Percentiles rank a stretch among this genome's conserved stretches.
Conservation (phyloP, 164 flowering plant genomes). For the Stephania cephalantha region DNA sequence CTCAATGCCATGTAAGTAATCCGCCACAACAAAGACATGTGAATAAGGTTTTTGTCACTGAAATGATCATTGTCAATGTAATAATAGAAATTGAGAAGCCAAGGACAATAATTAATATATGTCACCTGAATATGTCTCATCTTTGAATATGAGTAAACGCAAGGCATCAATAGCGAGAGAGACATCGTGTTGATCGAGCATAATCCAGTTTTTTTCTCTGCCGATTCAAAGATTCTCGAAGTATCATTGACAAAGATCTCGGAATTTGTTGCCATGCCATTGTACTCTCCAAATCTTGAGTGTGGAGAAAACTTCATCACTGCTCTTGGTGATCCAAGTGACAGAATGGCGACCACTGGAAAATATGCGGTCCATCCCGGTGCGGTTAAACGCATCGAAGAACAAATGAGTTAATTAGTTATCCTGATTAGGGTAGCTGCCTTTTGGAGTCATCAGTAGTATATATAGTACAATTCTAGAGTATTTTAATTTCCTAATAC, state of each 20-base stretch:
- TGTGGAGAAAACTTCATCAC: conserved; percentile 90
- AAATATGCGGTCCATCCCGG: conserved; percentile 96
- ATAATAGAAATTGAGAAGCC: background rate
- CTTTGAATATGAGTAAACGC: conserved; percentile 85
- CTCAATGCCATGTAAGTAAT: conserved; percentile 79
- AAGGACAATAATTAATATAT: background rate
- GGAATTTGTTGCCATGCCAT: conserved; percentile 5
- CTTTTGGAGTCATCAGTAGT: no score
- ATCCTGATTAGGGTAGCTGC: no score
- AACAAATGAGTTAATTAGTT: background rate
- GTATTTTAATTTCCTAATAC: no score
- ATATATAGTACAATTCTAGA: no score
- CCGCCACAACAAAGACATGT: conserved; percentile 25
- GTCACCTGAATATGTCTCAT: conserved; percentile 71
- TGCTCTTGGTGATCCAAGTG: conserved; percentile 82
- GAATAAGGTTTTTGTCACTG: background rate
- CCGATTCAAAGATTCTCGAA: conserved; percentile 13
- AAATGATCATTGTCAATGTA: background rate
- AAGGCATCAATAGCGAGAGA: conserved; percentile 75
- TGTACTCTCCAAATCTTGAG: conserved; percentile 30
- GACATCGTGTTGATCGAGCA: conserved; percentile 31
- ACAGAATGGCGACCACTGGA: conserved; percentile 84
- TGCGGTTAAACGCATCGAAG: conserved; percentile 52
- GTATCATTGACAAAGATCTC: background rate
- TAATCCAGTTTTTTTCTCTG: conserved; percentile 10